Conservation (phyloP, 2,329 filamentous ascomycete genomes). For the Alternaria sp. region DNA sequence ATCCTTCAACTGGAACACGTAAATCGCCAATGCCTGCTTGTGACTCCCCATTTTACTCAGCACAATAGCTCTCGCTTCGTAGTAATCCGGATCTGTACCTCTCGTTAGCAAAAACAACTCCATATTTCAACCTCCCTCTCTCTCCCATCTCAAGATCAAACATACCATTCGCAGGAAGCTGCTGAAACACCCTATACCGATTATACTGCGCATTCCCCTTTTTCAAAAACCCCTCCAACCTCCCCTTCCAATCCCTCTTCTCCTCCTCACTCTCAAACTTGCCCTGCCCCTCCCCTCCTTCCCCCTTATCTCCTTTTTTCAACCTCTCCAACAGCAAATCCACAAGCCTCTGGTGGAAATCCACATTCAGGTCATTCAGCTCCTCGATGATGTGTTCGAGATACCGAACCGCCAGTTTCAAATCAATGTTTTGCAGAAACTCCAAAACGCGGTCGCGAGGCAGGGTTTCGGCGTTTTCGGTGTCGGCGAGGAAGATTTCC, state of each 20-base stretch:
- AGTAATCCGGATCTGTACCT: slow-evolving; percentile 76
- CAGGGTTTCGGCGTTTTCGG: slow-evolving; percentile 90
- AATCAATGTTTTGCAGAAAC: slow-evolving; percentile 75
- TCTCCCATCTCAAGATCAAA: slow-evolving; percentile 2
- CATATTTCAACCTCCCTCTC: neutral
- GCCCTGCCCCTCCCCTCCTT: slow-evolving; percentile 42
- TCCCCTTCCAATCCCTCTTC: slow-evolving; percentile 61
- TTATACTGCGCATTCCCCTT: slow-evolving; percentile 78
- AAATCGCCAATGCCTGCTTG: slow-evolving; percentile 94
- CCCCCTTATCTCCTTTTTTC: slow-evolving; percentile 44
- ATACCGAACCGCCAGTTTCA: slow-evolving; percentile 77
- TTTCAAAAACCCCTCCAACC: slow-evolving; percentile 76
- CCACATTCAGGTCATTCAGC: slow-evolving; percentile 80
- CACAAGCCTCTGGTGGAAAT: slow-evolving; percentile 85
- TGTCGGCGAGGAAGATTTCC: slow-evolving; percentile 92
- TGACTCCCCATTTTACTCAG: slow-evolving; percentile 95
- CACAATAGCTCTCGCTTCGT: slow-evolving; percentile 87
- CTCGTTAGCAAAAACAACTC: slow-evolving; percentile 1
- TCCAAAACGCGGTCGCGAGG: slow-evolving; percentile 76
- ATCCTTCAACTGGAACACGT: slow-evolving; percentile 91
- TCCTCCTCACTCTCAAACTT: slow-evolving; percentile 45
- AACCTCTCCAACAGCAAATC: slow-evolving; percentile 70
- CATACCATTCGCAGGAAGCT: slow-evolving; percentile 80
- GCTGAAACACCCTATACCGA: slow-evolving; percentile 74
- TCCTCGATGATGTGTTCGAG: slow-evolving; percentile 90